Conservation (phyloP, 2,329 filamentous ascomycete species). For the Colletotrichum horii region DNA sequence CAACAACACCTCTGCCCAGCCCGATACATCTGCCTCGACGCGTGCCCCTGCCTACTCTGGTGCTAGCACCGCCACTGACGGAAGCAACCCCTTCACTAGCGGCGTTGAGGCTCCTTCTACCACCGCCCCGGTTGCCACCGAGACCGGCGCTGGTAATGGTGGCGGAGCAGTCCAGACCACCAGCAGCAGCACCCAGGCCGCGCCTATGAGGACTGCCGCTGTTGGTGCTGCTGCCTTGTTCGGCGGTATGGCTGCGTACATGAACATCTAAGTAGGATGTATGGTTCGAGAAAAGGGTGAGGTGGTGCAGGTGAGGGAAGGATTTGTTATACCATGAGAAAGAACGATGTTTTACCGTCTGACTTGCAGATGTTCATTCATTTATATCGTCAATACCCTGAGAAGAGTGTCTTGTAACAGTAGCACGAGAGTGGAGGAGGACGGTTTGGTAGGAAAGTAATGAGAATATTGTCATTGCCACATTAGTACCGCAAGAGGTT, state of each 20-base stretch:
- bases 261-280: constrained; percentile 19
- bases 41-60: constrained; percentile 59
- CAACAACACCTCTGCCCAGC: constrained; percentile 47
- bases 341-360: neutral
- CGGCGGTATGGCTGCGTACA: constrained; percentile 43
- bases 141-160: constrained; percentile 17
- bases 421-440: neutral
- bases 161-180: constrained; percentile 24
- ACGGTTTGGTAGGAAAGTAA: neutral
- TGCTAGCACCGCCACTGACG: constrained; percentile 51
- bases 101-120: constrained; percentile 52
- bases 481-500: neutral
- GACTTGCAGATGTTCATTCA: neutral
- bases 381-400: neutral
- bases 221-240: constrained; percentile 52
- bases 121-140: constrained; percentile 36
- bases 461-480: neutral
- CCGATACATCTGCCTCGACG: constrained; percentile 45
- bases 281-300: accelerated
- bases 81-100: constrained; percentile 59
- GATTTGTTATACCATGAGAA: neutral
- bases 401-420: neutral
- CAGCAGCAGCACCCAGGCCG: constrained; percentile 36
- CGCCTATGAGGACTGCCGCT: constrained; percentile 37
- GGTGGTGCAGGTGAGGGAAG: neutral